Evolutionary conservation across 495 filamentous ascomycete species (phyloP).

Genomic region (Stereocaulon alpinum): DNA sequence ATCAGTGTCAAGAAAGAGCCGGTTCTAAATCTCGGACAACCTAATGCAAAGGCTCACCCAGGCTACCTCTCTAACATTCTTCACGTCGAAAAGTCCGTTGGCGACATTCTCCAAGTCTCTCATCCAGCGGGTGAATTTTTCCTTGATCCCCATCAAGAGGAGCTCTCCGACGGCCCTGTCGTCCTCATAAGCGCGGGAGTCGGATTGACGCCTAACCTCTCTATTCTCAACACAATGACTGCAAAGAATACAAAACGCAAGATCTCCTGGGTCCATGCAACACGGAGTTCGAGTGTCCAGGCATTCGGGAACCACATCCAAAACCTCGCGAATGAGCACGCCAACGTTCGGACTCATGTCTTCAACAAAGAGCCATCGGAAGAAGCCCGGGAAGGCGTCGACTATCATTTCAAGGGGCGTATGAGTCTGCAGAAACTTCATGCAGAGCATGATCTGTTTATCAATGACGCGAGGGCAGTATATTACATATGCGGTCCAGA

Average conservation of each 20-base stretch:
- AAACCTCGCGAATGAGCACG: constrained; percentile 31
- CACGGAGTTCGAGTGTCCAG: constrained; percentile 35
- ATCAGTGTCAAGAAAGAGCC: constrained; percentile 61
- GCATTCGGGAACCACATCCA: constrained; percentile 46
- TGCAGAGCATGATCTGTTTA: constrained; percentile 39
- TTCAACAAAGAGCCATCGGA: constrained; percentile 26
- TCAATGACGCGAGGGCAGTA: constrained; percentile 41
- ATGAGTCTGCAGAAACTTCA: constrained; percentile 46
- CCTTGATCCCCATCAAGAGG: constrained; percentile 37
- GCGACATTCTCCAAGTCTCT: constrained; percentile 51
- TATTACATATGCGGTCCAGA: constrained; percentile 64
- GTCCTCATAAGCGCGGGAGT: constrained; percentile 63
- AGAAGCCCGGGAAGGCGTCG: constrained; percentile 31
- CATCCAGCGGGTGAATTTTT: constrained; percentile 65
- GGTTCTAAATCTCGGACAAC: constrained; percentile 36
- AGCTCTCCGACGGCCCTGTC: constrained; percentile 33
- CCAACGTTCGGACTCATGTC: constrained; percentile 32
- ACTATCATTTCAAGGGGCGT: constrained; percentile 44
- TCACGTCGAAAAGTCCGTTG: constrained; percentile 48
- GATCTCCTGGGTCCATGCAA: constrained; percentile 54
- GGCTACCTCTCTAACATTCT: constrained; percentile 64
- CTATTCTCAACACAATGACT: constrained; percentile 52
- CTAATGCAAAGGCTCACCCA: constrained; percentile 37
- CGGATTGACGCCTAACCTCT: constrained; percentile 56
- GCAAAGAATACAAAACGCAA: constrained; percentile 33